Percentiles rank a stretch among this genome's conserved stretches.
phyloP scores from a whole-genome alignment of 1,284 basidiomycete genomes.

The Apiotrichum veenhuisii region DNA sequence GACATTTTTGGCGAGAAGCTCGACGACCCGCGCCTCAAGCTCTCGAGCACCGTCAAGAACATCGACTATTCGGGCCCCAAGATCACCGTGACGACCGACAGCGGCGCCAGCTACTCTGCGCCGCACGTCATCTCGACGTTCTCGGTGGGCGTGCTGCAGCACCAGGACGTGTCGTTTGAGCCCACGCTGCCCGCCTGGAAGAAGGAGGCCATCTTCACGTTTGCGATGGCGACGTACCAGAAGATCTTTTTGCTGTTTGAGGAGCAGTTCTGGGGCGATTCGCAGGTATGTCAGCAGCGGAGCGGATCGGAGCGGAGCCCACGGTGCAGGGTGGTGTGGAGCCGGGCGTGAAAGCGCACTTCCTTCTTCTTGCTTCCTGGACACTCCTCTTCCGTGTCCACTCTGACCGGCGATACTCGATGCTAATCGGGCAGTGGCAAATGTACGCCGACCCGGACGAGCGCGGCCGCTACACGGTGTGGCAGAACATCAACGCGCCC shows the following conservation, averaged over 20 bases:
- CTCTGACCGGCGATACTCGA: too few relatives aligned
- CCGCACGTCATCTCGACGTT: conserved; percentile 63
- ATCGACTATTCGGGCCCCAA: conserved; percentile 53
- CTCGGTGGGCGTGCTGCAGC: conserved; percentile 58
- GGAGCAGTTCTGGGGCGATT: conserved; percentile 65
- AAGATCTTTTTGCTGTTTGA: conserved; percentile 68
- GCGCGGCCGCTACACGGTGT: conserved; percentile 64
- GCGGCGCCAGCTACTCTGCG: conserved; percentile 50
- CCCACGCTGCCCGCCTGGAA: conserved; percentile 63
- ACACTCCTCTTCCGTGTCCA: too few relatives aligned
- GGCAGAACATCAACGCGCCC: conserved; percentile 64
- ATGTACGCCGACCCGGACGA: conserved; percentile 60
- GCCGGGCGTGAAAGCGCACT: too few relatives aligned
- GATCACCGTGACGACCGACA: conserved; percentile 54
- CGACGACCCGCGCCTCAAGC: conserved; percentile 53
- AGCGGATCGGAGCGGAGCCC: neutral
- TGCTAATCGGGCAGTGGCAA: too few relatives aligned
- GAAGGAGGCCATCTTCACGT: conserved; percentile 61
- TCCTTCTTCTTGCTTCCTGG: too few relatives aligned
- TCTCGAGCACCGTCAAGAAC: conserved; percentile 57
- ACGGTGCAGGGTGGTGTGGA: neutral
- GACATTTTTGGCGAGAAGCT: conserved; percentile 60
- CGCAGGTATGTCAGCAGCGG: conserved; percentile 52
- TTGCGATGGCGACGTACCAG: conserved; percentile 65
- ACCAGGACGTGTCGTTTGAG: conserved; percentile 58